Evolutionary conservation across 140 eudicot species (phyloP), one percentile per base, ranked within the genome.

Genomic region (Oenanthe javanica): DNA sequence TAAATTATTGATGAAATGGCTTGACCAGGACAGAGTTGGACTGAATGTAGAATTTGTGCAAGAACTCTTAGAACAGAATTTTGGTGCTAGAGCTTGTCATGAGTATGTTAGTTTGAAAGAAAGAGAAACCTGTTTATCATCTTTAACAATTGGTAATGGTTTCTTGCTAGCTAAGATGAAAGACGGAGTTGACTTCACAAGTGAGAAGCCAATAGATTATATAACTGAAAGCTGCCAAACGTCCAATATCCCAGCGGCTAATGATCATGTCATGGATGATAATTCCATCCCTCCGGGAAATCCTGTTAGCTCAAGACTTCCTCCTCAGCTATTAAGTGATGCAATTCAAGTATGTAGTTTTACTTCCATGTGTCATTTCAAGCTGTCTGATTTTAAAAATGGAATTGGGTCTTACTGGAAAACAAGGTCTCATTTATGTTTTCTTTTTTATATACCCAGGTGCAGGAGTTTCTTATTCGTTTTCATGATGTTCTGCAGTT

Each of bases 41-140:
- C 80, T 91, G 16, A 89, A 91, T 78, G 73, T 64, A 19, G 90
- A 83, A 72, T 84, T 91, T 77, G 93, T 91, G 25, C 93, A 88
- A 75, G 96, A 90, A 70, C 80, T 91, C 40, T 25, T 91, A 48
- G 96, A 90, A 76, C 91, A 63, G 79, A 86, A 84, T 80, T 90
- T 92, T 79, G 85, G 84, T 61, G 86, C 86, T 54, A 14, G 16
- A 71, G 81, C 79, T 23, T 90, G 96, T 85, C 77, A 79, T 23
- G 40, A 43, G 14, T 88, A 90, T 79, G 81, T 72, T 52, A 61
- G 21, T 69, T 80, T 83, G 81, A 87, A 42, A 3, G 82, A 83
- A 14, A 84, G 94, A 82, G 77, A 67, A 57, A 45, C 75, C 18
- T 61, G 38, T 54, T 50, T 84, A 46, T 81, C 76, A 13, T 70